These are phyloP conservation scores for Coemansia erecta DNA, from an alignment of 192 early-diverging fungal species.

Conservation along the genomic window DNA sequence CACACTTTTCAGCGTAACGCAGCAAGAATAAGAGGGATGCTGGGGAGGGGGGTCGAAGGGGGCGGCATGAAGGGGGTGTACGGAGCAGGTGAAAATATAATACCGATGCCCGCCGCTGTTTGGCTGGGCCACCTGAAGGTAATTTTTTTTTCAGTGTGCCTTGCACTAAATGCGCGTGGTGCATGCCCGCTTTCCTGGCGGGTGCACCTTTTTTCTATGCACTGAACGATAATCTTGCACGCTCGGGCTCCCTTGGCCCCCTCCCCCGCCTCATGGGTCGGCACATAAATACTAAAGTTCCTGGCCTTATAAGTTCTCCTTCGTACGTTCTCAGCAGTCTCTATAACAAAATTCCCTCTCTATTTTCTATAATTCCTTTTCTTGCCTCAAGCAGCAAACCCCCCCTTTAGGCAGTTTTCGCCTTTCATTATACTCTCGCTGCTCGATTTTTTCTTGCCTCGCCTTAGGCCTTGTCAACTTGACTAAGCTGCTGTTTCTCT, in stretches of 20 bases:
- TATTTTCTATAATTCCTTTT: not conserved
- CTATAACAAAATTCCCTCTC: not conserved
- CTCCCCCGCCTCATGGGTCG: constrained; percentile 26
- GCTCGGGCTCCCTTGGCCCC: constrained; percentile 42
- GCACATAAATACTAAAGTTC: constrained; percentile 49
- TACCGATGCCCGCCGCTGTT: constrained; percentile 16
- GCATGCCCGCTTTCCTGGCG: constrained; percentile 9
- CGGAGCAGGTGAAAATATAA: constrained; percentile 4
- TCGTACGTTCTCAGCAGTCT: constrained; percentile 9
- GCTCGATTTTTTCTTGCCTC: constrained; percentile 1
- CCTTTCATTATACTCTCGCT: not conserved
- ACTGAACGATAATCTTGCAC: constrained; percentile 48
- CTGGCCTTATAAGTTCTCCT: constrained; percentile 14
- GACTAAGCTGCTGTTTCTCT: no score
- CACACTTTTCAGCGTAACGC: not conserved
- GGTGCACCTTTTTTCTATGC: constrained; percentile 18
- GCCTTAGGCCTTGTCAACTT: no score
- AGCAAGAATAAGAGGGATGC: not conserved
- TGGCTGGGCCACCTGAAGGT: not conserved
- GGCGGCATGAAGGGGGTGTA: constrained; percentile 16
- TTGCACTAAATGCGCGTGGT: constrained; percentile 29
- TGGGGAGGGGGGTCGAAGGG: constrained; percentile 1
- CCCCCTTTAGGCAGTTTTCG: not conserved
- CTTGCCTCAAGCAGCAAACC: not conserved
- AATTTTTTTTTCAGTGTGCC: constrained; percentile 10